Percentiles rank a stretch among this genome's conserved stretches.
phyloP scores from a whole-genome alignment of 192 early-diverging fungal genomes.

The Spizellomyces sp. region DNA sequence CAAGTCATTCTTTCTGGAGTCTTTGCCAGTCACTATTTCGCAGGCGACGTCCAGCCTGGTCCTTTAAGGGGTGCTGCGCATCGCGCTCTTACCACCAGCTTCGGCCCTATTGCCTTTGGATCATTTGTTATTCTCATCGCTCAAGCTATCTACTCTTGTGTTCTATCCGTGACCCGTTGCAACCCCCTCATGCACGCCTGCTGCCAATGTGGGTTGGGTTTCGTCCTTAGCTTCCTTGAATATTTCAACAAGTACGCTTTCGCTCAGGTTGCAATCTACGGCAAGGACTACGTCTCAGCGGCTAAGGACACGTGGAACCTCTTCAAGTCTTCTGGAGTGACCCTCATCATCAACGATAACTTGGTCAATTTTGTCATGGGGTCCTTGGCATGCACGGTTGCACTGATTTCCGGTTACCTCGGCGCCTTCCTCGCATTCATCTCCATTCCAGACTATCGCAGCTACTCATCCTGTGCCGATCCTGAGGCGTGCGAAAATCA shows the following conservation, averaged over 20 bases:
- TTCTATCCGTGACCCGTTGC: background rate
- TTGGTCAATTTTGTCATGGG: background rate
- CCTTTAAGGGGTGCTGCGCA: background rate
- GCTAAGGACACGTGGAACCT: background rate
- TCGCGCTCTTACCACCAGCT: background rate
- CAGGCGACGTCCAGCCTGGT: background rate
- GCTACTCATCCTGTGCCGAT: background rate
- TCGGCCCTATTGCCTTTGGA: constrained; percentile 3
- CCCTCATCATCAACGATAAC: background rate
- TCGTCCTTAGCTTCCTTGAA: background rate
- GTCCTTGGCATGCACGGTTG: background rate
- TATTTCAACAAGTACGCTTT: constrained; percentile 7
- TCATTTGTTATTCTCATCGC: background rate
- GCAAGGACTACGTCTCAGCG: background rate
- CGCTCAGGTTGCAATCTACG: constrained; percentile 1
- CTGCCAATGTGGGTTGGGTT: constrained; percentile 3
- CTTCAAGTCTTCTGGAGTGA: background rate
- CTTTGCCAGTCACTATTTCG: background rate
- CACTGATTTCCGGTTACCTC: background rate
- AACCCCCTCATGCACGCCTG: background rate
- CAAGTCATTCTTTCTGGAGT: background rate
- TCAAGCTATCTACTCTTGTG: too few relatives aligned
- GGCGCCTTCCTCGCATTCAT: background rate
- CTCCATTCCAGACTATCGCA: background rate
- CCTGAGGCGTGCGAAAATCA: background rate